These are phyloP conservation scores for Mallotus japonicus DNA, from an alignment of 441 rosid genomes.

Conservation along the genomic window DNA sequence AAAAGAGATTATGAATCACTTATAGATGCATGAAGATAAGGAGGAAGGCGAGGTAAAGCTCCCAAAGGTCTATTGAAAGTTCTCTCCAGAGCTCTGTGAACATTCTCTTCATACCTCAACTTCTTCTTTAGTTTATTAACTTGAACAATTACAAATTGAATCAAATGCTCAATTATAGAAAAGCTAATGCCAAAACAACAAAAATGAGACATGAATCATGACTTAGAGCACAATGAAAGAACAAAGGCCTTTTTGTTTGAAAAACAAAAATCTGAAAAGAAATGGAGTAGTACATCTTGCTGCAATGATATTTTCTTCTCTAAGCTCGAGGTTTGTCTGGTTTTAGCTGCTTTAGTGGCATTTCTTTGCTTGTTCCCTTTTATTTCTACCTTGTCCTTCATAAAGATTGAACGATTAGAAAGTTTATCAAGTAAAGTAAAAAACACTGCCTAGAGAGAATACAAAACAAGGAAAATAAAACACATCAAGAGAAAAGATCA, in stretches of 20 bases:
- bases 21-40: conserved; percentile 75
- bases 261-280: neutral
- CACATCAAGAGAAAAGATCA: neutral
- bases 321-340: conserved; percentile 32
- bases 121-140: conserved; percentile 81
- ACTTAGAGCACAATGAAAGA: no score
- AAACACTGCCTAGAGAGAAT: neutral
- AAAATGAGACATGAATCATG: neutral
- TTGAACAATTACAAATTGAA: conserved; percentile 31
- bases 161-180: neutral
- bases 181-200: neutral
- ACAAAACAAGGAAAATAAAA: neutral
- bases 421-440: neutral
- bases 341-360: conserved; percentile 36
- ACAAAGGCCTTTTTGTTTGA: no score
- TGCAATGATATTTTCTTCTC: conserved; percentile 63
- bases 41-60: conserved; percentile 91
- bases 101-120: conserved; percentile 77
- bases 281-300: conserved; percentile 58
- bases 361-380: conserved; percentile 39
- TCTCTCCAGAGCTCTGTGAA: conserved; percentile 83
- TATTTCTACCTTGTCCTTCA: conserved; percentile 43
- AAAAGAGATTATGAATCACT: conserved; percentile 30
- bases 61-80: conserved; percentile 84
- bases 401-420: conserved; percentile 11